Base-by-base conservation (phyloP, 768 basidiomycete genomes). In the Coprinellus aureogranulatus region DNA sequence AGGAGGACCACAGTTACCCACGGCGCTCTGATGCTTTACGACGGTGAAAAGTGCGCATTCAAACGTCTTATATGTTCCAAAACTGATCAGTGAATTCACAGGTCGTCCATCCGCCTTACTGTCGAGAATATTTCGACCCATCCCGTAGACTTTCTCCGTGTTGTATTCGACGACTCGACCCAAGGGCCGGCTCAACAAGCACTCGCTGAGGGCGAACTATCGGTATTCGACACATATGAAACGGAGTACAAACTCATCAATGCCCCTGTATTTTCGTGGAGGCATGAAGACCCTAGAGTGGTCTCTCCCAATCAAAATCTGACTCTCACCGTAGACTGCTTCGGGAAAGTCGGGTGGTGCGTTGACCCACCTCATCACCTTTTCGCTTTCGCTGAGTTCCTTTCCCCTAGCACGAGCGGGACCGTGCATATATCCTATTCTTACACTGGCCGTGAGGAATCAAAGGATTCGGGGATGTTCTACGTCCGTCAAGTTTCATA, bases 41-140 rank as follows among this genome's bases (percentile, higher is more conserved):
- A 96, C 48, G 97, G 97, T 31, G 97, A 99, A 76, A 86, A 75
- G 95, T 94, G 61, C n/a, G n/a, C n/a, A n/a, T n/a, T n/a, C n/a
- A n/a, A n/a, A n/a, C n/a, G 16, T 5, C 51, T 23, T 40, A 28
- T 51, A 18, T 10, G 3, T n/a, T n/a, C n/a, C n/a, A n/a, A 55
- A 41, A 54, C 58, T 61, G 49, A 66, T 55, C 44, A n/a, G n/a
- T n/a, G n/a, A n/a, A n/a, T n/a, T n/a, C n/a, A 14, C 30, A 98
- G 96, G 67, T 90, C 92, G 1, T 83, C 77, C 4, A 85, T 98
- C 46, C 87, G 90, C 2, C 77, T 98, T 45, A 92, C 90, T 0
- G 75, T 98, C 4, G 96, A 98, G 70, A 98, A 98, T 63, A 85
- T 92, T 9, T 97, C 95, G 1, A 59, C 81, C 1, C 69, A 94